Evolutionary conservation across 306 rosid species (phyloP), one percentile per base, ranked within the genome.

Genomic region (Mucuna pruriens): DNA sequence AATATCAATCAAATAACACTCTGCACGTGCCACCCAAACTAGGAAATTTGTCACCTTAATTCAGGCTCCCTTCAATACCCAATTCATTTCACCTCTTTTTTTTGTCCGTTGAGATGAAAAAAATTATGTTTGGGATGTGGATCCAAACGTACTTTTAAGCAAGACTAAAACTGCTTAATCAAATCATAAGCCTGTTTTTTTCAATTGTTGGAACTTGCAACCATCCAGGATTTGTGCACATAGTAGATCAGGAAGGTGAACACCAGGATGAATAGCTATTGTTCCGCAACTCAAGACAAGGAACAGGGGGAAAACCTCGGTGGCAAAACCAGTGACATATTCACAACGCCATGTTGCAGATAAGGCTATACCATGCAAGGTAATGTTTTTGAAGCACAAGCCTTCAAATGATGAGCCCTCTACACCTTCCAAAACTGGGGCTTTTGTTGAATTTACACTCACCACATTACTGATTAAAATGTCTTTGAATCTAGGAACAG

Each of bases 291-390:
- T 93, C 89, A 33, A 86, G 87, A 78, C 99, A 95, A 19, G 99
- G 90, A 64, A 20, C 45, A n/a, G 98, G 98, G n/a, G n/a, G 79
- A 88, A 88, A 49, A 93, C 98, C 36, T 74, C 88, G 10, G 33
- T 85, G 45, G 96, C 80, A 82, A 84, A 90, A 69, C 99, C 98
- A 1, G 93, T 81, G 20, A 95, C 87, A 57, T 85, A 85, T 76
- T 89, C 96, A 85, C 99, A 95, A 31, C 70, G 96, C 98, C 99
- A 93, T 57, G 36, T 61, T 22, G 81, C 68, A 5, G 97, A 88
- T 7, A 67, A 76, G 36, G 87, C 68, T 6, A 93, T 57, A 42
- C 94, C 97, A 19, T 84, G 84, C 9, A 95, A 71, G 2, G 94
- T 89, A 46, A 95, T 84, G 51, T 95, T 95, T 68, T 71, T 89